Conservation (phyloP, 768 basidiomycete genomes). For the Amanita rubescens region DNA sequence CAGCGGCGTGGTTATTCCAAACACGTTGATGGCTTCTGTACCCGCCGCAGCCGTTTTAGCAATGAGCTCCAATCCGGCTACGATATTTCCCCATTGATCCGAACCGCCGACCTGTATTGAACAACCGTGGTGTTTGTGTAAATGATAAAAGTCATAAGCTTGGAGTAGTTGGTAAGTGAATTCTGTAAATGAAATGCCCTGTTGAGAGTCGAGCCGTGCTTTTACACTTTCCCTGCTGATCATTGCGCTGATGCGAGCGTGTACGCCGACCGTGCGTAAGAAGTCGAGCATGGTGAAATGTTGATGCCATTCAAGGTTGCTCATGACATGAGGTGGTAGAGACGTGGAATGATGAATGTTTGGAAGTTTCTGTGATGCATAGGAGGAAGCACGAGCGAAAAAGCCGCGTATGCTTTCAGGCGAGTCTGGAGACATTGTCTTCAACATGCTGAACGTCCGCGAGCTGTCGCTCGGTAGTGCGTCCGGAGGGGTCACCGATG, state of each 20-base stretch:
- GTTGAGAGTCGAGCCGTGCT: conserved; percentile 65
- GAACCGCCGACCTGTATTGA: conserved; percentile 91
- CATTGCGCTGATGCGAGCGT: conserved; percentile 85
- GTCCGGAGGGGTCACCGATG: conserved; percentile 95
- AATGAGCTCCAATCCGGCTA: conserved; percentile 90
- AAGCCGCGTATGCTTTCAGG: conserved; percentile 61
- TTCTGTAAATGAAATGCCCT: conserved; percentile 97
- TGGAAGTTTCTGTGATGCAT: conserved; percentile 38
- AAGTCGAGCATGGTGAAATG: conserved; percentile 75
- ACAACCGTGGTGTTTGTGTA: conserved; percentile 61
- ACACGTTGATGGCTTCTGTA: conserved; percentile 36
- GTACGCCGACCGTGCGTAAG: conserved; percentile 70
- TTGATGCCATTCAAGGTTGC: conserved; percentile 70
- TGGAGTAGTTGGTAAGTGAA: conserved; percentile 97
- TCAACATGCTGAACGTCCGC: conserved; percentile 54
- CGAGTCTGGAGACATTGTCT: conserved; percentile 58
- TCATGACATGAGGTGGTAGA: conserved; percentile 23
- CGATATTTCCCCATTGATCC: conserved; percentile 98
- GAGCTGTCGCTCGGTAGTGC: conserved; percentile 70
- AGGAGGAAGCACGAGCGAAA: conserved; percentile 56
- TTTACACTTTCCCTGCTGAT: conserved; percentile 86
- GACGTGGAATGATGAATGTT: conserved; percentile 10
- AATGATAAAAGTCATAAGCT: conserved; percentile 87
- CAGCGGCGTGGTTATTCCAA: conserved; percentile 89
- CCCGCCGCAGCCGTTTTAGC: conserved; percentile 20